Base-by-base conservation (phyloP, 2,329 filamentous ascomycete genomes). In the Ceratocystis huliohia region DNA sequence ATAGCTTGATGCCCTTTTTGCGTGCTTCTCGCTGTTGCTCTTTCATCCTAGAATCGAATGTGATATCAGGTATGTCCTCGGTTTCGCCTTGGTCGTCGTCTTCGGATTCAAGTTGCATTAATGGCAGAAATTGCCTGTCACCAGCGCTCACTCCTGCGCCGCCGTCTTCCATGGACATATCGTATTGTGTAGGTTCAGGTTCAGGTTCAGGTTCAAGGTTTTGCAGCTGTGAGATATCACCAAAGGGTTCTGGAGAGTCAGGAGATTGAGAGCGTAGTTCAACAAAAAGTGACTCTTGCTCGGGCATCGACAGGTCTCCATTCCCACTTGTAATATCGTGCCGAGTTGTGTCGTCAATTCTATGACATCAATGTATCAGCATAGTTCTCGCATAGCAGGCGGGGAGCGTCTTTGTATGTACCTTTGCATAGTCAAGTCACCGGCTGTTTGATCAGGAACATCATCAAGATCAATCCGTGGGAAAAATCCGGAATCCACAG, bases 1-100 rank as follows among this genome's bases (percentile, higher is more conserved):
- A 95, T 61, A 84, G 80, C 69, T 83, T 81, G 70, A 84, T 78
- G 33, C 74, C 75, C 5, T 74, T 73, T 70, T 81, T 81, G 68
- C 73, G 75, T 2, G 64, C 67, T 33, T 64, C 64, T 28, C 57
- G 48, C n/a, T 50, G 64, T 20, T 64, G 61, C 20, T 64, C 45
- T 61, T 66, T 22, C 10, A 68, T 59, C 1, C 44, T 61, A 3
- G 61, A 61, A 48, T 68, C 61, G 1, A 66, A 30, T 5, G 64
- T 66, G 22, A 56, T 41, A 22, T 66, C 67, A 4, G 56, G 62
- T 48, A 56, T 56, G n/a, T 57, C 66, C 41, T 48, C 61, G 15
- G 61, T 66, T n/a, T 61, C 69, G 25, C 67, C 68, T 17, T 66
- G 46, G 22, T 67, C 62, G 17, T 69, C 63, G 30, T 64, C 61